These are phyloP conservation scores for Fusarium sp. DNA, from an alignment of 2,329 filamentous ascomycete species.

Conservation along the genomic window DNA sequence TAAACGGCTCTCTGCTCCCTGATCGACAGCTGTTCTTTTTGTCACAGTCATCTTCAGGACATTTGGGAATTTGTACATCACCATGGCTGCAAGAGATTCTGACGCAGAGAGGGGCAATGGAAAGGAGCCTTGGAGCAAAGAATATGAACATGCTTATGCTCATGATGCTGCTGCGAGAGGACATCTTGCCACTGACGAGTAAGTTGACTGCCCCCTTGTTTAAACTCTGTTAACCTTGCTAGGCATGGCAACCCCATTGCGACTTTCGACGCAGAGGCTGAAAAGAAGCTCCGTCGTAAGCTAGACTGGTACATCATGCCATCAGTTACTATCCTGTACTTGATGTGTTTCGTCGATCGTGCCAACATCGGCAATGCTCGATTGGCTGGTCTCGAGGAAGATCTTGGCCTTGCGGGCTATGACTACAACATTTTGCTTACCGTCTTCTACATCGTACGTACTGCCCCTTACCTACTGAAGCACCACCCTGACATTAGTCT, in stretches of 20 bases:
- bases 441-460: slow-evolving; percentile 9
- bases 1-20: neutral
- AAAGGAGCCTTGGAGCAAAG: neutral
- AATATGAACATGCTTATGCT: neutral
- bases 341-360: slow-evolving; percentile 74
- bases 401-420: slow-evolving; percentile 65
- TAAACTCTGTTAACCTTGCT: neutral
- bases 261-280: neutral
- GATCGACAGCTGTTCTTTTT: neutral
- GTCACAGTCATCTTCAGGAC: neutral
- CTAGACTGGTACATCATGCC: slow-evolving; percentile 14
- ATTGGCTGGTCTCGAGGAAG: slow-evolving; percentile 61
- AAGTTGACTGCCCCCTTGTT: neutral
- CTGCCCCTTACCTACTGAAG: neutral
- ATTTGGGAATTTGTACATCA: no score
- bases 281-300: slow-evolving; percentile 9
- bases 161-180: slow-evolving; percentile 14
- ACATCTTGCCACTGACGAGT: slow-evolving; percentile 16
- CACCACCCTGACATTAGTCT: neutral
- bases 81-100: neutral
- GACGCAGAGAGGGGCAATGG: slow-evolving; percentile 2
- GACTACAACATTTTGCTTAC: slow-evolving; percentile 13
- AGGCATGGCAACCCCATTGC: slow-evolving; percentile 15
- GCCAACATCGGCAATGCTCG: slow-evolving; percentile 75
- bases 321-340: slow-evolving; percentile 25